Conservation (phyloP, 148 eudicot species). For the Pouteria glomerata region DNA sequence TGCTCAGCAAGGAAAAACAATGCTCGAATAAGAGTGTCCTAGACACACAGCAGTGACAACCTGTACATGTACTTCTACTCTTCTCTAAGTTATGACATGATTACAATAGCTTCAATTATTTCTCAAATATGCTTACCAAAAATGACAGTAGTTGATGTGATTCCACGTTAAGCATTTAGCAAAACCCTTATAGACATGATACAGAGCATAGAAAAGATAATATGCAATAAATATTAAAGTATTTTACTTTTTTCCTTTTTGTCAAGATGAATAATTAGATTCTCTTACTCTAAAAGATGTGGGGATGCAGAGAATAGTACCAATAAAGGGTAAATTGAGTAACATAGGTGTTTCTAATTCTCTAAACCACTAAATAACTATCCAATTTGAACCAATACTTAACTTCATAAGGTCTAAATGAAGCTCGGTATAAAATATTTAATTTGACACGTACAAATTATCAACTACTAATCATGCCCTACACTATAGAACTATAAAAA, state of each 20-base stretch:
- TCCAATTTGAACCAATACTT: too few relatives aligned
- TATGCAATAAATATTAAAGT: not conserved
- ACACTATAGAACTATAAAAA: too few relatives aligned
- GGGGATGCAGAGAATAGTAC: not conserved
- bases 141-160: not conserved
- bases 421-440: too few relatives aligned
- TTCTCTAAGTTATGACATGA: not conserved
- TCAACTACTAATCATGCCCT: too few relatives aligned
- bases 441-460: too few relatives aligned
- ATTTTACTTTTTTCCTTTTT: not conserved
- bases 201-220: not conserved
- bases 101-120: not conserved
- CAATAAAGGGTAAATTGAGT: not conserved
- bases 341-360: not conserved
- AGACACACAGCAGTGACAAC: not conserved
- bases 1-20: not conserved
- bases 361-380: too few relatives aligned
- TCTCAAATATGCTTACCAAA: not conserved
- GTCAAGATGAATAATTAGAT: not conserved
- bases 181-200: not conserved
- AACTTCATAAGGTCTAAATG: too few relatives aligned
- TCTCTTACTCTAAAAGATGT: not conserved
- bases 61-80: not conserved
- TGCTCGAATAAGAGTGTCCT: not conserved
- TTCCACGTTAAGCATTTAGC: not conserved